Conservation (phyloP, 2,329 filamentous ascomycete genomes). For the Trichophyton simii region DNA sequence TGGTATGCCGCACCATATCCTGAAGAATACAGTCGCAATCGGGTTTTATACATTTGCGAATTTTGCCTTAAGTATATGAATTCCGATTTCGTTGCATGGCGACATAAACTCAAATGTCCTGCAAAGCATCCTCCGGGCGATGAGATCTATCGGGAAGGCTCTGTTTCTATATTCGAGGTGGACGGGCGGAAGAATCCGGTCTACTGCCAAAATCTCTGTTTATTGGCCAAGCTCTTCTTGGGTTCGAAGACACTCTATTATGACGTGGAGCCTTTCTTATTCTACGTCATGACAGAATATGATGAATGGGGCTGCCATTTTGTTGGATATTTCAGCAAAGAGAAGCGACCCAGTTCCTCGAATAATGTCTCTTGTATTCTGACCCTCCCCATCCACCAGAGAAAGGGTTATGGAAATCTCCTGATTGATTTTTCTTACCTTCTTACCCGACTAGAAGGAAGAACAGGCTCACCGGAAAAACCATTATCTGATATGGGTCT, state of each 20-base stretch:
- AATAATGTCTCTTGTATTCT: constrained; percentile 98
- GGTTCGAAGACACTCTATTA: constrained; percentile 98
- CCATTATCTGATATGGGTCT: constrained; percentile 95
- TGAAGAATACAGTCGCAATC: constrained; percentile 93
- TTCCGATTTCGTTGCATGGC: constrained; percentile 94
- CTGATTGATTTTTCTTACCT: constrained; percentile 98
- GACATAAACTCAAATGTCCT: constrained; percentile 92
- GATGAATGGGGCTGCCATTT: constrained; percentile 86
- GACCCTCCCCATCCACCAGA: constrained; percentile 88
- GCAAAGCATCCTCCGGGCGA: constrained; percentile 95
- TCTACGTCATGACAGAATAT: constrained; percentile 91
- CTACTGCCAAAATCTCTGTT: constrained; percentile 90
- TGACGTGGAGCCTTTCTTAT: constrained; percentile 96
- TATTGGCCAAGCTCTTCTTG: constrained; percentile 90
- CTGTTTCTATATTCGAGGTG: constrained; percentile 93
- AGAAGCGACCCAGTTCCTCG: constrained; percentile 84
- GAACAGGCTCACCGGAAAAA: constrained; percentile 93
- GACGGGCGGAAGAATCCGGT: constrained; percentile 87
- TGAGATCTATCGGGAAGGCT: constrained; percentile 92
- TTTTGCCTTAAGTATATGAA: constrained; percentile 99
- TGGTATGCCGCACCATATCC: constrained; percentile 98
- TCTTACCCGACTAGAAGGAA: constrained; percentile 79
- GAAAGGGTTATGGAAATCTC: constrained; percentile 91
- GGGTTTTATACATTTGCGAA: constrained; percentile 96
- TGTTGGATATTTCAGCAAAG: constrained; percentile 99